Conservation (phyloP, 139 green algal genomes). For the Asterochloris sp. region DNA sequence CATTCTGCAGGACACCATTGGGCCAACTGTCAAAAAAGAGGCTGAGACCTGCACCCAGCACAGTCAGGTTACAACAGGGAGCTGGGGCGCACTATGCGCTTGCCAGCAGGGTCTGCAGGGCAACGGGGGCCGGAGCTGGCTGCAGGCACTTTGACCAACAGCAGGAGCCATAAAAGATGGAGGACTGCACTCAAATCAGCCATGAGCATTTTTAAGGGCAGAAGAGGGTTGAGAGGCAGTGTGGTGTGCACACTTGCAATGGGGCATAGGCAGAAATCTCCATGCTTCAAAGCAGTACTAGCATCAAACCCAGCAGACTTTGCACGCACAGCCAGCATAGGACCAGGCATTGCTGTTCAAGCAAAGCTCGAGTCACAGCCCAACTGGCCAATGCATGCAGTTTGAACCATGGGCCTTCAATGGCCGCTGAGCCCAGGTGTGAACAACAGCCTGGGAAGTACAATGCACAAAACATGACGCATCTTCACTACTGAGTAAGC, state of each 20-base stretch:
- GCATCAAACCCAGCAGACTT: no score
- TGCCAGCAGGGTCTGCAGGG: not conserved
- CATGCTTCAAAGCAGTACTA: no score
- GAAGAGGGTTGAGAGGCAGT: not conserved
- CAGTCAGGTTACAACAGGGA: not conserved
- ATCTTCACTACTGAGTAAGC: not conserved
- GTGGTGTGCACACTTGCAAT: not conserved
- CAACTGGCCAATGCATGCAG: no score
- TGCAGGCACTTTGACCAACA: not conserved
- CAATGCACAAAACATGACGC: not conserved
- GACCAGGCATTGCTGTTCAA: no score
- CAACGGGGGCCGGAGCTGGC: not conserved
- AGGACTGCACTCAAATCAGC: no score
- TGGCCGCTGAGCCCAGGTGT: no score
- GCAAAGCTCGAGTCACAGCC: not conserved
- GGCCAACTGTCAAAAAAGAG: not conserved
- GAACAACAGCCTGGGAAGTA: no score
- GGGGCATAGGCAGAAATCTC: no score
- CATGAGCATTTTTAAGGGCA: no score
- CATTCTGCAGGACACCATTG: constrained; percentile 4
- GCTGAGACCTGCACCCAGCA: not conserved
- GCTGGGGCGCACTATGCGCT: not conserved
- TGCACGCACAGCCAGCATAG: no score
- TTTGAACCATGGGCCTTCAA: no score
- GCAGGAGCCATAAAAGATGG: no score